A percentile compares a stretch with the other conserved stretches of the same genome.
Conservation (phyloP, 129 eudicot genomes). For the Silybum marianum region DNA sequence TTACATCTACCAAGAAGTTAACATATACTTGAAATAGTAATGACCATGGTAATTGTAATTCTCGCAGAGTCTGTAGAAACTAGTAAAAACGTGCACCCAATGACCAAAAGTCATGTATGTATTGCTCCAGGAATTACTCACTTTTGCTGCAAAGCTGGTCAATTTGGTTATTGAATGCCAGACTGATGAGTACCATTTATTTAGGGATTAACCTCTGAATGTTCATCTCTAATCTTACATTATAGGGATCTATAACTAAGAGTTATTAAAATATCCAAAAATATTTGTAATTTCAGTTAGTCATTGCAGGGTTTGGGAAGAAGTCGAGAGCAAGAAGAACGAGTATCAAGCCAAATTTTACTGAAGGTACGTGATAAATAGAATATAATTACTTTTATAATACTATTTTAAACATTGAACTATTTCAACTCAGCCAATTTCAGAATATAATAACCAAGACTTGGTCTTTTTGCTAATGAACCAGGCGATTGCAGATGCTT, state of each 20-base stretch:
- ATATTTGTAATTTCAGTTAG: conserved; percentile 5
- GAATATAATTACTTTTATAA: background rate
- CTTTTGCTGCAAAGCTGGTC: background rate
- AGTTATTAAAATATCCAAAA: background rate
- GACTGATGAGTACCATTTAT: background rate
- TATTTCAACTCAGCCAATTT: background rate
- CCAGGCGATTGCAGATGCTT: conserved; percentile 86
- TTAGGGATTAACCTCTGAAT: background rate
- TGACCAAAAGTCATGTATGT: background rate
- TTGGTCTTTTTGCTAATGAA: conserved; percentile 19
- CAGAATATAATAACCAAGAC: too few relatives aligned
- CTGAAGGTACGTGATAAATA: conserved; percentile 57
- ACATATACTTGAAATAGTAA: background rate
- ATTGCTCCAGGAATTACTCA: background rate
- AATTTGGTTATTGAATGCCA: background rate
- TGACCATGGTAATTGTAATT: background rate
- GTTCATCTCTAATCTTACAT: background rate
- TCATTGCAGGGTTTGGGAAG: conserved; percentile 66
- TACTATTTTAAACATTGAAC: background rate
- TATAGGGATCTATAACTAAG: background rate
- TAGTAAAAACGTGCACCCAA: background rate
- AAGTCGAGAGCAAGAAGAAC: conserved; percentile 93
- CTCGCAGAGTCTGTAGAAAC: background rate
- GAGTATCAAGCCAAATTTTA: conserved; percentile 79
- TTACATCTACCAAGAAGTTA: background rate